Evolutionary conservation across 306 rosid species (phyloP), one percentile per base, ranked within the genome.

Genomic region (Begonia fuchsioides): DNA sequence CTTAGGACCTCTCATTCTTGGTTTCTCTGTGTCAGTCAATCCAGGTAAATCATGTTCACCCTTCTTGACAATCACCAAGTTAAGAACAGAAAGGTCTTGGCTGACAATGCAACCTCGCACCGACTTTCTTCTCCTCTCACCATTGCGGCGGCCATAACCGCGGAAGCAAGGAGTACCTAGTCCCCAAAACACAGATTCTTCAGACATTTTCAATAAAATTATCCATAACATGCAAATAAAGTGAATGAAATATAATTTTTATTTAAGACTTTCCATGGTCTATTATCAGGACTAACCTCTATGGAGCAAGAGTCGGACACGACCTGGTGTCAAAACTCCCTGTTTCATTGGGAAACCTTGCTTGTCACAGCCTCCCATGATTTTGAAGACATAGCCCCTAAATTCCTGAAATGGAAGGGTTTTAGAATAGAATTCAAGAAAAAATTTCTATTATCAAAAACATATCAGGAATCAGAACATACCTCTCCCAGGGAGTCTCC

Each of bases 151-250:
- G 38, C 82, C 82, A 16, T 63, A 41, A n/a, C 82, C 82, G 14
- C 82, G 82, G 75, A 76, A 76, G 61, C 82, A 76, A 8, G 82
- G 82, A 17, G 82, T 76, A 51, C 82, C 82, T 76, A 51, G 12
- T n/a, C 43, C 66, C 16, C 8, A 51, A 17, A 52, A 17, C 32
- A 6, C 38, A 3, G 8, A 26, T 26, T 26, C 35, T 26, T 26
- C 35, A 1, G 6, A 16, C 5, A 0, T 46, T 13, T 13, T 14
- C 16, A 32, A n/a, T 8, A 5, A 9, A 13, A 35, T 18, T 43
- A 54, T 26, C 8, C 7, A 26, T 26, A 1, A 26, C 8, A 26
- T 26, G 35, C 8, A 5, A 26, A 26, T 8, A 26, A 4, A 4
- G 35, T 4, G 35, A 26, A 26, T 26, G 35, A 26, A 26, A 26